Evolutionary conservation across 495 filamentous ascomycete genomes (phyloP), one percentile per base, ranked within the genome.

Genomic region (Xeromyces bisporus): DNA sequence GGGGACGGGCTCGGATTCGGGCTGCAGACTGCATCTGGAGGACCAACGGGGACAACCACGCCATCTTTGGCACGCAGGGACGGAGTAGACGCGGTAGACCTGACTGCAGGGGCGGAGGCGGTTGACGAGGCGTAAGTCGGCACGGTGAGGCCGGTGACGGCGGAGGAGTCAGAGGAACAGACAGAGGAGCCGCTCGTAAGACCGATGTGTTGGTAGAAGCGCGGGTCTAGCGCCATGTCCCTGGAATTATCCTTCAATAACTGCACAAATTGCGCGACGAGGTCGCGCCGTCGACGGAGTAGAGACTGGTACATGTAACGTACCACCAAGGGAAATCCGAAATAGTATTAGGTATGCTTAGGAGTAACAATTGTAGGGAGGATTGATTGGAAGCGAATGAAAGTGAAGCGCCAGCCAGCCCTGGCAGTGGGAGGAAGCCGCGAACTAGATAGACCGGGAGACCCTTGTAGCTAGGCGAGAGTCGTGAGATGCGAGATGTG

Each of bases 1-100:
- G 57, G 49, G 11, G 54, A 40, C 7, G 55, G 55, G 29, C 54
- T 60, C 3, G 49, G 35, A n/a, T n/a, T n/a, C n/a, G n/a, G n/a
- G n/a, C n/a, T n/a, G n/a, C n/a, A n/a, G 26, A 47, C 35, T 30
- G 44, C 47, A 46, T 56, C 48, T 20, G 43, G 40, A 9, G 41
- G 43, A 18, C 38, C 37, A 16, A 48, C 33, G 12, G 55, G 37
- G n/a, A 66, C 44, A 7, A 71, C 50, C 15, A 68, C 67, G 18
- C 70, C 67, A 48, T 85, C 76, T 42, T 77, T 60, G 8, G 79
- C 77, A 23, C 81, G 75, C 45, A 89, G 51, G 21, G 77, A 84
- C 18, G 63, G 70, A 41, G 55, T 71, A 14, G 69, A 71, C 3
- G 61, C 62, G 24, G 50, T 59, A 7, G 60, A 68, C 37, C 48